Conservation (phyloP, 345 rosid genomes). For the Boechera retrofracta region DNA sequence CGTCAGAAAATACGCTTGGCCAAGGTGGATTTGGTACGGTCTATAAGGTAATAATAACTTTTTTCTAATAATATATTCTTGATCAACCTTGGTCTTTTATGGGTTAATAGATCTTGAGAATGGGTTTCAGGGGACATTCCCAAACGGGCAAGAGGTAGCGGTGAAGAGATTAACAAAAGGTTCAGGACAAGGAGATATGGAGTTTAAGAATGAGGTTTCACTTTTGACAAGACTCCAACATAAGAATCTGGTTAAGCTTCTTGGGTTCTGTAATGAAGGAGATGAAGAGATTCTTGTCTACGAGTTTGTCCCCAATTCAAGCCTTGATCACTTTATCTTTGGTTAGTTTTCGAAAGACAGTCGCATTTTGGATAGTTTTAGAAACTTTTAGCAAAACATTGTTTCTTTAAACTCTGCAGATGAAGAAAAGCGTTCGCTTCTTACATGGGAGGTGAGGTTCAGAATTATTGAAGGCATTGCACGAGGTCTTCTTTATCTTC, state of each 20-base stretch:
- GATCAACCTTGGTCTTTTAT: background rate
- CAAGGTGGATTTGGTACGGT: conserved; percentile 56
- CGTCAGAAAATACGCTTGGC: conserved; percentile 45
- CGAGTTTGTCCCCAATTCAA: conserved; percentile 52
- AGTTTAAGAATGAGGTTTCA: conserved; percentile 56
- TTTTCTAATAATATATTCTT: background rate
- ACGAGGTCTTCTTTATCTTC: conserved; percentile 45
- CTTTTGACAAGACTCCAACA: conserved; percentile 60
- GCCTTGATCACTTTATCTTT: conserved; percentile 50
- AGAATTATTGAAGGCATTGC: conserved; percentile 44
- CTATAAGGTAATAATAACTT: conserved; percentile 44
- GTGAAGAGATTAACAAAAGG: conserved; percentile 48
- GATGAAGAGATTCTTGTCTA: conserved; percentile 51
- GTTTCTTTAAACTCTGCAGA: conserved; percentile 20
- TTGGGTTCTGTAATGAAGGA: conserved; percentile 53
- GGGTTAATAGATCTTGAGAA: background rate
- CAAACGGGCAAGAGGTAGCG: conserved; percentile 48
- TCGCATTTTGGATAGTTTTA: background rate
- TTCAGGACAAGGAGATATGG: conserved; percentile 53
- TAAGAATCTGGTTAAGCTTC: conserved; percentile 53
- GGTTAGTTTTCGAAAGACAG: conserved; percentile 23
- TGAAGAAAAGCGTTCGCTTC: conserved; percentile 18
- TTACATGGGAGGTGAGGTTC: conserved; percentile 36
- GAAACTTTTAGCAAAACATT: background rate
- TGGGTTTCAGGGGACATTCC: conserved; percentile 48